Conservation (phyloP, 345 rosid species). For the Bruguiera parviflora region DNA sequence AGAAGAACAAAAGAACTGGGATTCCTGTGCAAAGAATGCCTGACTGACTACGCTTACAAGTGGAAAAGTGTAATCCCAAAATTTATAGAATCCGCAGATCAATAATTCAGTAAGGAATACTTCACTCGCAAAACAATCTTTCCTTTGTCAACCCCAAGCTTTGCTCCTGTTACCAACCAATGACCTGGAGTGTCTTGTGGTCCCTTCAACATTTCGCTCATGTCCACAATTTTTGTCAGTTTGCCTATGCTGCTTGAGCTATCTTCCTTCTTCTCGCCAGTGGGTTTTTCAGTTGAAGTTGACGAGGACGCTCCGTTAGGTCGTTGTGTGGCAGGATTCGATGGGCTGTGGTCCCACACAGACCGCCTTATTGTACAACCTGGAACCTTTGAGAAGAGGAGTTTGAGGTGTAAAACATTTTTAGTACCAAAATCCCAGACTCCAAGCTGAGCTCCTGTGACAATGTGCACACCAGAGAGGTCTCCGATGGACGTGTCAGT, state of each 20-base stretch:
- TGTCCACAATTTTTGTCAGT: conserved; percentile 73
- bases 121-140: conserved; percentile 84
- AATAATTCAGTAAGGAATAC: conserved; percentile 90
- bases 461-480: conserved; percentile 89
- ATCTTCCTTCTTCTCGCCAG: conserved; percentile 63
- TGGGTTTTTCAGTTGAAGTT: conserved; percentile 27
- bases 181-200: conserved; percentile 94
- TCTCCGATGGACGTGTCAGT: conserved; percentile 84
- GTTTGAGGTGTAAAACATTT: conserved; percentile 79
- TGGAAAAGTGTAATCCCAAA: conserved; percentile 27
- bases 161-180: conserved; percentile 98
- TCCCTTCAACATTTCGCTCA: conserved; percentile 82
- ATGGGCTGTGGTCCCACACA: conserved; percentile 91
- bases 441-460: conserved; percentile 95
- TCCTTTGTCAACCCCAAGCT: conserved; percentile 93
- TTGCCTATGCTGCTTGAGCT: conserved; percentile 53
- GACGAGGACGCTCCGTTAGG: conserved; percentile 64
- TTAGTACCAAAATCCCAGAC: conserved; percentile 94
- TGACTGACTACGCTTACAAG: conserved; percentile 35
- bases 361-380: conserved; percentile 96
- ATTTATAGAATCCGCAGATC: conserved; percentile 23
- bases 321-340: conserved; percentile 31
- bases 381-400: conserved; percentile 92
- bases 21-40: conserved; percentile 67
- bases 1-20: conserved; percentile 37